Conservation (phyloP, 257 asterid genomes). For the Dorcoceras hygrometricum region DNA sequence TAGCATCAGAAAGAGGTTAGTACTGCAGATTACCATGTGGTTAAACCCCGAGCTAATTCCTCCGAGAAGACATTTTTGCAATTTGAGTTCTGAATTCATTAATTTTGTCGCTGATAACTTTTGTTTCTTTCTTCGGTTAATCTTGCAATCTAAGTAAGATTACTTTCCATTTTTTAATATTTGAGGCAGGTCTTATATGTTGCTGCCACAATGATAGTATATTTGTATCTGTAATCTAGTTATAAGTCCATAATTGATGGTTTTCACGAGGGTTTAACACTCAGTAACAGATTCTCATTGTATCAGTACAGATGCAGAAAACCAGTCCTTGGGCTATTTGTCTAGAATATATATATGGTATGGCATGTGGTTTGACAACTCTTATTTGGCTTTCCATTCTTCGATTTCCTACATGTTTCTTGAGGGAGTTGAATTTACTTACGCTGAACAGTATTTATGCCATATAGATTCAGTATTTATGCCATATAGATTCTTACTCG, state of each 20-base stretch:
- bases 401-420: not conserved
- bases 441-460: not conserved
- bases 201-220: not conserved
- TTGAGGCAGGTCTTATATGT: not conserved
- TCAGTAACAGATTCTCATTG: not conserved
- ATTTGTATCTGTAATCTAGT: no score
- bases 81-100: no score
- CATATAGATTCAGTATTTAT: no score
- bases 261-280: not conserved
- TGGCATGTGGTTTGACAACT: not conserved
- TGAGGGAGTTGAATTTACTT: not conserved
- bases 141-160: not conserved
- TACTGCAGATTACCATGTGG: no score
- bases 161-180: not conserved
- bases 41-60: no score
- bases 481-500: not conserved
- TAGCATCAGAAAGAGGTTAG: not conserved
- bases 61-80: no score
- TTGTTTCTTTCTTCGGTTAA: not conserved
- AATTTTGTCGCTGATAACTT: not conserved
- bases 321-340: not conserved
- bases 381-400: not conserved
- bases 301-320: not conserved
- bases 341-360: not conserved
- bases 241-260: not conserved